Base-by-base conservation (phyloP, 78 protist genomes). In the Cyanophora paradoxa region DNA sequence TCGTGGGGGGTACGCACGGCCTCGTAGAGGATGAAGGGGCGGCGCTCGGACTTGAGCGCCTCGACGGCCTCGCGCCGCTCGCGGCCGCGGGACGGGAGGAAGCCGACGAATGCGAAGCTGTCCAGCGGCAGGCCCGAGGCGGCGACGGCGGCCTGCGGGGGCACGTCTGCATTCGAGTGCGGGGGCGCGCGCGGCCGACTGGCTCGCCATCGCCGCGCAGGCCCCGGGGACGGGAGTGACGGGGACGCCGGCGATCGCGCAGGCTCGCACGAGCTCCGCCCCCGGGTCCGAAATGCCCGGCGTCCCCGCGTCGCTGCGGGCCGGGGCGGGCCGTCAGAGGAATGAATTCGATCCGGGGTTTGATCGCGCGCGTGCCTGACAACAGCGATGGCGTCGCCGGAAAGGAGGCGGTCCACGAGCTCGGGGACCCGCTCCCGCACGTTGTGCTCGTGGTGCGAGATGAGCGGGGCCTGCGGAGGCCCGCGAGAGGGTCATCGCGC, bases 381-480 rank as follows among this genome's bases (percentile, higher is more conserved):
- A 8, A 56, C 62, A 2, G 62, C 62, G 34, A 56, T n/a, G 34
- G 62, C 4, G 62, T 3, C 34, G 62, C 62, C 62, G 24, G n/a
- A 14, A 19, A 50, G 57, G 57, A 50, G 57, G 57, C 6, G 28
- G 48, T 33, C 48, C 14, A 64, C 11, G 10, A 64, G 33, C 52
- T 17, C 6, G 5, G 70, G 41, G 20, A n/a, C 24, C 28, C 37
- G 1, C 14, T 33, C 34, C 33, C 26, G 40, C 16, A 24, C 22
- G 52, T 64, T 64, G 70, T 64, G 70, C 33, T 64, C 70, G 52
- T 64, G 70, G 70, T 64, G 70, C 54, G 70, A 37, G 20, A 64
- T 10, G 14, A 14, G 48, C 70, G n/a, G n/a, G n/a, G n/a, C n/a
- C n/a, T n/a, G n/a, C n/a, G n/a, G n/a, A n/a, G n/a, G n/a, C n/a